Base-by-base conservation (phyloP, 345 rosid genomes). In the Odontarrhena argentea region DNA sequence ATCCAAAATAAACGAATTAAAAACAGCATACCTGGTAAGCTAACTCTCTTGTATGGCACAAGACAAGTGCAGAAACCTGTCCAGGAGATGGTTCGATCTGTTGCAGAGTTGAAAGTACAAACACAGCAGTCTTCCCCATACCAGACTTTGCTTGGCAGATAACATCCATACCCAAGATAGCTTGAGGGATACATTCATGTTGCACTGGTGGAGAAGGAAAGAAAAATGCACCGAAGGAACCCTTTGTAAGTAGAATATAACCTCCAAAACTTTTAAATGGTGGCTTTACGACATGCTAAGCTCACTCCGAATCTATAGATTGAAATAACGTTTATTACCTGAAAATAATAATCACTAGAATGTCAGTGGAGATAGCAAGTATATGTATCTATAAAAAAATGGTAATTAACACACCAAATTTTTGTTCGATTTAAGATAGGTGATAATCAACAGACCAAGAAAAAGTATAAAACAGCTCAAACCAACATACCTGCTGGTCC, bases 131-230 rank as follows among this genome's bases (percentile, higher is more conserved):
- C 82, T 94, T 91, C 8, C 99, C 99, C 99, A 94, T 94, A 40
- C 99, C 99, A 54, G 97, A 94, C 70, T 94, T 94, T 12, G 99
- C 97, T 91, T 94, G 97, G 75, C 97, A 94, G 63, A 94, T 87
- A 74, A 95, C 97, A 66, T 95, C 96, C 97, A 91, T 91, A 11
- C 97, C 99, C 79, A 95, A 58, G 35, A 91, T 91, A 59, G 99
- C 99, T 91, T 95, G 99, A 37, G 97, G 99, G 57, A 95, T 95
- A 74, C 97, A 95, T 63, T 95, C 96, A 13, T 95, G 99, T 95
- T 95, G 99, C 77, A 95, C 97, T 89, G 86, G 74, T 79, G 90
- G 82, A 84, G 85, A 83, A 82, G 68, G 79, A 87, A 91, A 94
- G 74, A 86, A 91, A 95, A 87, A 78, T 65, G 96, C 49, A 86